phyloP scores from a whole-genome alignment of 164 flowering plant species.

The Chloranthus sessilifolius region DNA sequence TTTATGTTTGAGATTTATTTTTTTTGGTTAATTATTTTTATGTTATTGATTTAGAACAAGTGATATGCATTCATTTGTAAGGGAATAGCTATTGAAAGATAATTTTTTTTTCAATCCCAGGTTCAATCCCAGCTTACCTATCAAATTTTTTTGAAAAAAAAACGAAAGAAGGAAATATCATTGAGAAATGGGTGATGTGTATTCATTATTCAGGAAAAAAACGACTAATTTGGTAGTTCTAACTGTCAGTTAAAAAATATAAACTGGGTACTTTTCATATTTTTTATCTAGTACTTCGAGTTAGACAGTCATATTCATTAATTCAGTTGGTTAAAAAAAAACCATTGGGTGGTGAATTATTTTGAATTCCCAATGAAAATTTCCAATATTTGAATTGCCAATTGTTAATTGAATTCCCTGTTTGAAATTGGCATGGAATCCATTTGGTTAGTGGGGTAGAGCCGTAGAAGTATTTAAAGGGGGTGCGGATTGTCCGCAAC shows the following conservation, averaged over 20 bases:
- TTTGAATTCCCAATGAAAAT: background rate
- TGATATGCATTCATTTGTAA: constrained; percentile 1
- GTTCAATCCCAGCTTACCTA: too few relatives aligned
- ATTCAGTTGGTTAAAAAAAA: background rate
- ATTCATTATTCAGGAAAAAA: background rate
- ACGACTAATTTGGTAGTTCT: too few relatives aligned
- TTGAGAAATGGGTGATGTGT: background rate
- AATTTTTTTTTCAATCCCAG: too few relatives aligned
- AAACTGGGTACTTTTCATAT: too few relatives aligned
- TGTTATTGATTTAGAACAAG: background rate
- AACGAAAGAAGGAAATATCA: background rate
- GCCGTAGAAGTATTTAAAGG: background rate
- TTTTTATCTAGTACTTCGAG: too few relatives aligned
- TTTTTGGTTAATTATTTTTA: background rate
- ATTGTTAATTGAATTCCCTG: background rate
- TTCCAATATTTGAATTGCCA: background rate
- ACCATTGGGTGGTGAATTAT: background rate
- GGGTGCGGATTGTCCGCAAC: background rate
- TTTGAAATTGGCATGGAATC: background rate
- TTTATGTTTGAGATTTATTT: background rate
- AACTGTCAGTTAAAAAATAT: too few relatives aligned
- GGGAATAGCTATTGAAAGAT: too few relatives aligned
- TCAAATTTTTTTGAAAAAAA: too few relatives aligned
- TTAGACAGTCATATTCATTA: background rate
- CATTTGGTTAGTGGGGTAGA: background rate